Conservation (phyloP, 2,329 filamentous ascomycete genomes). For the Macroventuria anomochaeta region DNA sequence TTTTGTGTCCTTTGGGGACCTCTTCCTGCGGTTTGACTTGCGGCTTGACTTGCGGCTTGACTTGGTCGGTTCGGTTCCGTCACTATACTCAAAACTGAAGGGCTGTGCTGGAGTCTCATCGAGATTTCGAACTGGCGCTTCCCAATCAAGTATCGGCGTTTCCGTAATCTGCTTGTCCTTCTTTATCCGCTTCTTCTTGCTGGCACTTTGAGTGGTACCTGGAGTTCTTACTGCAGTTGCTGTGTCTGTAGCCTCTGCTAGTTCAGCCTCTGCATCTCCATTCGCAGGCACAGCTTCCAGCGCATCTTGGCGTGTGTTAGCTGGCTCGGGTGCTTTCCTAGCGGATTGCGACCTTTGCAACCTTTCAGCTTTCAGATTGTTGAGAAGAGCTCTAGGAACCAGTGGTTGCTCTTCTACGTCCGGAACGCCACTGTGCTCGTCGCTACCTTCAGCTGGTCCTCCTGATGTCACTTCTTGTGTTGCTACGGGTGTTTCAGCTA, state of each 20-base stretch:
- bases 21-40: not conserved
- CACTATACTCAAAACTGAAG: not conserved
- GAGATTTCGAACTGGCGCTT: not conserved
- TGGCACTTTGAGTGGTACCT: not conserved
- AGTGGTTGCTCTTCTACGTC: not conserved
- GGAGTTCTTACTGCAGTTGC: not conserved
- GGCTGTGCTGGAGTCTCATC: not conserved
- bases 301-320: not conserved
- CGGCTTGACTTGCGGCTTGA: not conserved
- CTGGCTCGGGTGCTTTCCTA: not conserved
- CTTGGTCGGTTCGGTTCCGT: not conserved
- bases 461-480: not conserved
- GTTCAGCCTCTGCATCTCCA: not conserved
- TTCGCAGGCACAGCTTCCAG: not conserved
- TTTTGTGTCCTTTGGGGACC: not conserved
- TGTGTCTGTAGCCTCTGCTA: not conserved
- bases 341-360: not conserved
- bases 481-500: not conserved
- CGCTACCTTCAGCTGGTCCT: not conserved
- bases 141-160: not conserved
- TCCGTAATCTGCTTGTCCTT: slow-evolving; percentile 1
- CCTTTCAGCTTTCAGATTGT: not conserved
- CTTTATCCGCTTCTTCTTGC: not conserved
- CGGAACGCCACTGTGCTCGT: not conserved
- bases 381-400: not conserved